Base-by-base conservation (phyloP, 2,329 filamentous ascomycete species). In the Venturiaceae sp. region DNA sequence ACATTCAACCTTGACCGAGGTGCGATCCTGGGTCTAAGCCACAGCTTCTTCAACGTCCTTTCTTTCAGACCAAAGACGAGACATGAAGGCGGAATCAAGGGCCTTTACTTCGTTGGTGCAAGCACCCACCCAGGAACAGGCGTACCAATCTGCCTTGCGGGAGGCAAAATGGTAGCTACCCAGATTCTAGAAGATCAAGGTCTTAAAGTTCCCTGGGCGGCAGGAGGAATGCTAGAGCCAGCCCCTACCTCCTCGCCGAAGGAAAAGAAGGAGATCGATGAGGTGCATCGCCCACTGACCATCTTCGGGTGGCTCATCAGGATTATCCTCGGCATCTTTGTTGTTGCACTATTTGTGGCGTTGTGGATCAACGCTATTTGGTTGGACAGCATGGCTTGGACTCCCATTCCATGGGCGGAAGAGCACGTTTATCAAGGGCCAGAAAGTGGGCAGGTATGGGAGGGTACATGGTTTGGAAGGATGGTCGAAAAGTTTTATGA, bases 51-150 rank as follows among this genome's bases (percentile, higher is more conserved):
- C 75, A 88, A 88, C 66, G 84, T 88, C 14, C 76, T 88, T 0
- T 78, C 78, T 34, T 88, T 88, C 74, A 75, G 85, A 1, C 85
- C 85, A 0, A 74, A 76, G 41, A 87, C 83, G 0, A 74, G 75
- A 62, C 75, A 85, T 33, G 44, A 50, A 8, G 64, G 72, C 4
- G 75, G 74, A 5, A 72, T 85, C 19, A 63, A 72, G 13, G 73
- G 75, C 2, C 69, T 84, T 26, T 89, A 88, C 66, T 90, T 90
- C 66, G 87, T 90, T 0, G 87, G 87, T 34, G 87, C 87, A 1
- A 86, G 83, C 66, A 87, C 86, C 21, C 87, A 91, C 72, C 87
- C 87, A 0, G 87, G 87, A 1, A 90, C 87, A 0, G 87, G 87
- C 0, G 87, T 90, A 21, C 87, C 87, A 3, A 87, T 90, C 58